Evolutionary conservation across 2,329 filamentous ascomycete species (phyloP).

Genomic region (Monosporascus sp.): DNA sequence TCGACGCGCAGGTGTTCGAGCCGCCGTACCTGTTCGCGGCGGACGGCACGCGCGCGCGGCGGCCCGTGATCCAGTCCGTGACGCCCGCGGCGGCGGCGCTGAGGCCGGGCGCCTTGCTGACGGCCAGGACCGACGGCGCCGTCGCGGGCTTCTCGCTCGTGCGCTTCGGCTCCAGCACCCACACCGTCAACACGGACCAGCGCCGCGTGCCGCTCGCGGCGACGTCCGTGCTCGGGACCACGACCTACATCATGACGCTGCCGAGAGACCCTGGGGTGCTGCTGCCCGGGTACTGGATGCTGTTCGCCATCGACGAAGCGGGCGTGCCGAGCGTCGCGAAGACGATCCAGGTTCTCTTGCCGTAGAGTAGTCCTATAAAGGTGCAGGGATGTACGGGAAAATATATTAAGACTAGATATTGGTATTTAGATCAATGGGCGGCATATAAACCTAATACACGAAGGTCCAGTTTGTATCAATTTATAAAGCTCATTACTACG

Average conservation of each 20-base stretch:
- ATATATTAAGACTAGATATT: no score
- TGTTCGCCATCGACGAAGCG: slow-evolving; percentile 38
- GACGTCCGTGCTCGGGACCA: slow-evolving; percentile 10
- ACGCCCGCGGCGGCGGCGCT: slow-evolving; percentile 20
- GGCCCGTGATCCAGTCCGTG: slow-evolving; percentile 35
- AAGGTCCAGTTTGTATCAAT: no score
- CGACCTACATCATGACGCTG: slow-evolving; percentile 31
- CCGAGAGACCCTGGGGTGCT: slow-evolving; percentile 39
- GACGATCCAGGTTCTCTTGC: slow-evolving; percentile 26
- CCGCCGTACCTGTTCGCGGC: slow-evolving; percentile 47
- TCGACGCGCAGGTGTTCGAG: slow-evolving; percentile 44
- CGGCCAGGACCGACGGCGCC: slow-evolving; percentile 23
- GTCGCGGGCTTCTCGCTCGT: slow-evolving; percentile 35
- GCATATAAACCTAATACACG: no score
- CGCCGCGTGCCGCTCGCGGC: slow-evolving; percentile 37
- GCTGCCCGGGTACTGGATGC: slow-evolving; percentile 43
- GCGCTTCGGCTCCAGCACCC: slow-evolving; percentile 40
- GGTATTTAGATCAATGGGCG: no score
- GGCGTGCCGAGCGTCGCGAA: slow-evolving; percentile 40
- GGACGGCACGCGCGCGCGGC: slow-evolving; percentile 29
- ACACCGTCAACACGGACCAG: slow-evolving; percentile 50
- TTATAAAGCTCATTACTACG: no score
- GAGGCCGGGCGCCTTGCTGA: slow-evolving; percentile 28
- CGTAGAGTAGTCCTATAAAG: not conserved
- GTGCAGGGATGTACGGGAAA: no score